Base-by-base conservation (phyloP, 192 early-diverging fungal species). In the Cetraspora pellucida region DNA sequence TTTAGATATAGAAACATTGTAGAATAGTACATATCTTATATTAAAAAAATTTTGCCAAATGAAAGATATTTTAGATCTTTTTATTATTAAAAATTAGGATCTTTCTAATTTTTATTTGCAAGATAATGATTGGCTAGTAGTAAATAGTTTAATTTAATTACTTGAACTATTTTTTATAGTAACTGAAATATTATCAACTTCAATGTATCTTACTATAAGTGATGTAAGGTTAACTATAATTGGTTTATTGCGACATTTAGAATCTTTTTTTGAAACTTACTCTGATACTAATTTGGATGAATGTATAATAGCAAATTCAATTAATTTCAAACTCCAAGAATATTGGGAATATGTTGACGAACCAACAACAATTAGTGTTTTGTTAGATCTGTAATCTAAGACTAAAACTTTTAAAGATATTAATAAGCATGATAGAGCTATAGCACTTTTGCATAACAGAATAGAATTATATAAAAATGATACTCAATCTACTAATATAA, bases 281-380 rank as follows among this genome's bases (percentile, higher is more conserved):
- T 5, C 31, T 37, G 31, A 37, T 7, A 31, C 11, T 67, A 3
- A 1, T 45, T n/a, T 45, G 11, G 17, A 19, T 43, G 21, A 45
- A 67, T 45, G 30, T 30, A 46, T 67, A 17, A 19, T 67, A 9
- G 65, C 45, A 43, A 46, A 67, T 67, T 37, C 43, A 66, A 66
- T 66, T 66, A 66, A n/a, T 45, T 44, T 44, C n/a, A 66, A 66
- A 45, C n/a, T 66, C 2, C 10, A 66, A 66, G 64, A 66, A 66
- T 66, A 58, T 58, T 58, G 57, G 57, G n/a, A 58, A 58, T n/a
- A 37, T 13, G n/a, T 66, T 30, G 44, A 66, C 2, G 64, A 66
- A 44, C 43, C 31, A 66, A 66, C 64, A 44, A 66, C 30, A 66
- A 66, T 66, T 45, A 30, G 28, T 43, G n/a, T 30, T n/a, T 44